Percentiles rank a stretch among this genome's conserved stretches.
Evolutionary conservation across 305 asterid species (phyloP).

Genomic region (Stenogyne calaminthoides): DNA sequence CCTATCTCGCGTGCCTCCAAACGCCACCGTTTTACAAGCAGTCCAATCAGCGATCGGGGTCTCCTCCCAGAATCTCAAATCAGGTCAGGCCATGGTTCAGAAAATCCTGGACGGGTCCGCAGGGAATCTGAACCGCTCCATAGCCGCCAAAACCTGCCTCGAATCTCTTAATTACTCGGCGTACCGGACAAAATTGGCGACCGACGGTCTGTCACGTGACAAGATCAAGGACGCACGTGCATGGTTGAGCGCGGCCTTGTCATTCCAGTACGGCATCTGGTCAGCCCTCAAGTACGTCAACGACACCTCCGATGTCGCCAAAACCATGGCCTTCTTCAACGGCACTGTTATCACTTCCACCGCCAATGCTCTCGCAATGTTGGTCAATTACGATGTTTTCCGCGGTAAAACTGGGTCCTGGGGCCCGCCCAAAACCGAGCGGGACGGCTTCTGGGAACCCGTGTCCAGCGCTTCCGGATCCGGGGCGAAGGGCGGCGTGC

Average conservation of each 20-base stretch:
- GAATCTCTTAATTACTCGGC: slow-evolving; percentile 6
- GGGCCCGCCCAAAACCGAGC: slow-evolving; percentile 45
- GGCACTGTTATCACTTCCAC: slow-evolving; percentile 35
- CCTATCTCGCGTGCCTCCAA: slow-evolving; percentile 2
- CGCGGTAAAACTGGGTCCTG: slow-evolving; percentile 43
- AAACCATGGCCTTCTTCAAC: slow-evolving; percentile 49
- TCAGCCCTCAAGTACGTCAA: slow-evolving; percentile 60
- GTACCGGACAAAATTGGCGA: slow-evolving; percentile 18
- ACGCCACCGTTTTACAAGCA: background rate
- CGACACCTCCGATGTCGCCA: slow-evolving; percentile 46
- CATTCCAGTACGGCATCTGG: slow-evolving; percentile 58
- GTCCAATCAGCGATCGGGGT: slow-evolving; percentile 16
- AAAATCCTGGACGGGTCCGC: slow-evolving; percentile 18
- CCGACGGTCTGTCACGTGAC: slow-evolving; percentile 38
- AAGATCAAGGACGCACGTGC: slow-evolving; percentile 65
- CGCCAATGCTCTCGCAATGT: slow-evolving; percentile 52
- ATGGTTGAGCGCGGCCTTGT: slow-evolving; percentile 64
- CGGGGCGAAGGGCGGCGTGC: slow-evolving; percentile 34
- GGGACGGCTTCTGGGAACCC: slow-evolving; percentile 47
- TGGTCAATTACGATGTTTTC: slow-evolving; percentile 48
- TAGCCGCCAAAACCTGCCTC: slow-evolving; percentile 23
- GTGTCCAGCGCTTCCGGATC: slow-evolving; percentile 15
- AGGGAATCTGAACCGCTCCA: slow-evolving; percentile 16
- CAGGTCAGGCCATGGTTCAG: slow-evolving; percentile 20
- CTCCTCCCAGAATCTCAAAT: background rate